Base-by-base conservation (phyloP, 495 filamentous ascomycete species). In the Neurospora cerealis region DNA sequence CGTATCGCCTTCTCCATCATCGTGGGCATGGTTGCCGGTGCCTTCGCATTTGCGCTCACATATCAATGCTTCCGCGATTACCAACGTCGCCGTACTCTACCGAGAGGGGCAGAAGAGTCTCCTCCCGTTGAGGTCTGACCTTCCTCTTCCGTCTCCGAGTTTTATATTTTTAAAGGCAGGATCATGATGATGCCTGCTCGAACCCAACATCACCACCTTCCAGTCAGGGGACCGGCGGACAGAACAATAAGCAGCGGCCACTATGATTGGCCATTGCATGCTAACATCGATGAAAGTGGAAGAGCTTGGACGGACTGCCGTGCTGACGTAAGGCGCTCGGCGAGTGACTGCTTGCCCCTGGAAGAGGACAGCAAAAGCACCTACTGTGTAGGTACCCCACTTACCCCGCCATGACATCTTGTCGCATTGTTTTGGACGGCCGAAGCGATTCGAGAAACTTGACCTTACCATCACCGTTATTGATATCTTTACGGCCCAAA, bases 1-100 rank as follows among this genome's bases (percentile, higher is more conserved):
- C 54, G 74, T 15, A 46, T 71, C 5, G 39, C 74, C 15, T 75
- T 72, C 40, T 74, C 74, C 9, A 9, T 77, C 32, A 75, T 73
- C 5, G 48, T 75, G 9, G 76, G 74, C 60, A 36, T 74, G 15
- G 36, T 73, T 0, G 71, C 71, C 11, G 74, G 74, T 7, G 74
- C 70, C 21, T 24, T 77, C 21, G 71, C 62, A 6, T 77, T 77
- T 44, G 46, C 41, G 36, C 17, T 75, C 21, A 74, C 72, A 19
- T 77, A 71, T 40, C 69, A 69, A 19, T 32, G 72, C 7, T 72
- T 66, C 19, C 71, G 37, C 19, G 39, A 44, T 7, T 39, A n/a
- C 9, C 34, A 32, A 9, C 70, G 70, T n/a, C 39, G 70, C 39
- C 28, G 39, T 71, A 39, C 28, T 21, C 21, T 44, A 10, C 70